These are phyloP conservation scores for Dioszegia crocea DNA, from an alignment of 768 basidiomycete genomes.

Conservation along the genomic window DNA sequence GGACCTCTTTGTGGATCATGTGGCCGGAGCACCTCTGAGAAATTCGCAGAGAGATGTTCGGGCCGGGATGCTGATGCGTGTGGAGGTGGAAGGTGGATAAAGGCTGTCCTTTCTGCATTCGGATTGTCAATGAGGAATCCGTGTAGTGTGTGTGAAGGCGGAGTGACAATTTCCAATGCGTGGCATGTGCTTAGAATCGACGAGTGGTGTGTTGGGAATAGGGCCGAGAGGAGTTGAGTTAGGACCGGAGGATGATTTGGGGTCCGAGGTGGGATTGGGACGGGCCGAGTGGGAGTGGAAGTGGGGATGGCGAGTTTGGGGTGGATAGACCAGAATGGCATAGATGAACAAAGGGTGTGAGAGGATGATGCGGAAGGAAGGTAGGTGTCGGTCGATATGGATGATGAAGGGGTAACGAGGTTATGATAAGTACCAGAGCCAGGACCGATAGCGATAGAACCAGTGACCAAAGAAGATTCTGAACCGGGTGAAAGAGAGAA, in stretches of 20 bases:
- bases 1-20: constrained; percentile 26
- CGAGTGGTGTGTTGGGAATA: constrained; percentile 43
- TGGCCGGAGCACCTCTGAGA: constrained; percentile 38
- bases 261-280: background rate
- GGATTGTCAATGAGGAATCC: constrained; percentile 43
- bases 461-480: background rate
- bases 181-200: constrained; percentile 23
- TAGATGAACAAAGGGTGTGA: background rate
- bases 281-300: background rate
- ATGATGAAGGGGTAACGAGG: background rate
- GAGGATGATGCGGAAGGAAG: background rate
- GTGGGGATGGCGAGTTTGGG: background rate
- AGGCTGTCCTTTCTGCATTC: constrained; percentile 20
- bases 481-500: constrained; percentile 17
- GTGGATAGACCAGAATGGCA: background rate
- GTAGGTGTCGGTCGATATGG: constrained; percentile 3
- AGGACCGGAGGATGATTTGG: background rate
- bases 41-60: constrained; percentile 30
- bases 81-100: constrained; percentile 33
- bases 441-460: constrained; percentile 2
- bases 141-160: constrained; percentile 29
- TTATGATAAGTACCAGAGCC: background rate
- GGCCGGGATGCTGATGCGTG: constrained; percentile 16
- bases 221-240: constrained; percentile 31
- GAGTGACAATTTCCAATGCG: constrained; percentile 42